Percentiles rank a stretch among this genome's conserved stretches.
These are phyloP conservation scores for Pseudozyma hubeiensis DNA, from an alignment of 1,284 basidiomycete species.

Conservation along the genomic window DNA sequence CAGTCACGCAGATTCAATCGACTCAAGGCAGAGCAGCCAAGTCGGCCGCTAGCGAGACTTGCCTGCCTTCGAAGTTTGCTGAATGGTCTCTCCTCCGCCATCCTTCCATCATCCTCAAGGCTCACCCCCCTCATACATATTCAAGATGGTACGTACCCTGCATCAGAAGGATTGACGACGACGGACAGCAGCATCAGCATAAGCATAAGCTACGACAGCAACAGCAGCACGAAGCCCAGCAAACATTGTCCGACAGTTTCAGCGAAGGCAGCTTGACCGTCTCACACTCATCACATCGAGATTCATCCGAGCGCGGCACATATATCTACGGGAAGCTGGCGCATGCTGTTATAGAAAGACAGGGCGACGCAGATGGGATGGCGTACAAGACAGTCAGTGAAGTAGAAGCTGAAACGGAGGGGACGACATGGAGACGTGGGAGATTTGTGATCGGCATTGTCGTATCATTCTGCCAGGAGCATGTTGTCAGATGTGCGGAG, in stretches of 20 bases:
- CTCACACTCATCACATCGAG: not conserved
- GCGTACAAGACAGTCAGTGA: too few relatives aligned
- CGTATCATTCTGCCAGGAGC: too few relatives aligned
- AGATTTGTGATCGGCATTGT: too few relatives aligned
- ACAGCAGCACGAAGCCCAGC: not conserved
- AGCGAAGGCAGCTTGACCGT: not conserved
- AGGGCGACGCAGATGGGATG: too few relatives aligned
- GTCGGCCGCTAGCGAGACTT: not conserved
- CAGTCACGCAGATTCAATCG: not conserved
- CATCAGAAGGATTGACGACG: constrained; percentile 8
- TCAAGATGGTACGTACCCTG: constrained; percentile 53
- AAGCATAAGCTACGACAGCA: constrained; percentile 8
- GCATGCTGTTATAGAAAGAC: too few relatives aligned
- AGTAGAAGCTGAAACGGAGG: too few relatives aligned
- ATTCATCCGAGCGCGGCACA: not conserved
- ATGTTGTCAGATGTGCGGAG: too few relatives aligned
- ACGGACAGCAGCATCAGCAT: constrained; percentile 15
- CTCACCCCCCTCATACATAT: constrained; percentile 37
- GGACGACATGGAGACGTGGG: too few relatives aligned
- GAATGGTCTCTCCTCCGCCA: constrained; percentile 23
- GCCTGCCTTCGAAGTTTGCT: constrained; percentile 22
- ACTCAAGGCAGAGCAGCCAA: too few relatives aligned
- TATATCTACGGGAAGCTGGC: too few relatives aligned
- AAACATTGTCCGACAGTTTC: not conserved
- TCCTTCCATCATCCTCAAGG: constrained; percentile 56